Evolutionary conservation across 2,329 filamentous ascomycete species (phyloP), one percentile per base, ranked within the genome.

Genomic region (Pseudonectria foliicola): DNA sequence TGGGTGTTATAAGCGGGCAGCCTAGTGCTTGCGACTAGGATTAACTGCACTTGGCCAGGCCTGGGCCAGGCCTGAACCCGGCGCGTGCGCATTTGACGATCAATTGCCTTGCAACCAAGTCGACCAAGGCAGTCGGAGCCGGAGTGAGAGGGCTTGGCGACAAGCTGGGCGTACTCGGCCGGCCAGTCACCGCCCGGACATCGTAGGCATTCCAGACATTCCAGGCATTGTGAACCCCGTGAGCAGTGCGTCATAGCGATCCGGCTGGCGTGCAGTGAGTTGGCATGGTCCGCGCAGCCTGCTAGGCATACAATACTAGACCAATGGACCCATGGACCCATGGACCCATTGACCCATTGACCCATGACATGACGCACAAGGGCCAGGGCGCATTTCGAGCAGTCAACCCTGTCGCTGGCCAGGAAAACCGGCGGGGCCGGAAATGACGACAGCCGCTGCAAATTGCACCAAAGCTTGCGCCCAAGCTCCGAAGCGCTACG

Each of bases 1-100:
- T 33, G 41, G 38, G 40, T 37, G 43, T 47, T 49, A 50, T 54
- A 45, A 44, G 52, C 47, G 49, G 46, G 43, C 49, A 43, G 40
- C 43, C 47, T 52, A 52, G 49, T 38, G 48, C 33, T 21, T 21
- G 18, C 18, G 18, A 21, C 18, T 21, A 8, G 18, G 18, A 8
- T 21, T 21, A 21, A 8, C 18, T 8, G 8, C 18, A 21, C 18
- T 21, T 21, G 18, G 18, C 18, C 5, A 8, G 18, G 18, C 8
- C 18, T 21, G 18, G n/a, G 18, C 18, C 18, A 21, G 5, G 18
- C 18, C n/a, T n/a, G n/a, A n/a, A n/a, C n/a, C n/a, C n/a, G n/a
- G 18, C 18, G 18, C 18, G 18, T 21, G 18, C 18, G 18, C 18
- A 13, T 27, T 25, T 32, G 35, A 29, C 38, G 15, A 13, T 12